Base-by-base conservation (phyloP, 78 protist genomes). In the Tieghemostelium lacteum region DNA sequence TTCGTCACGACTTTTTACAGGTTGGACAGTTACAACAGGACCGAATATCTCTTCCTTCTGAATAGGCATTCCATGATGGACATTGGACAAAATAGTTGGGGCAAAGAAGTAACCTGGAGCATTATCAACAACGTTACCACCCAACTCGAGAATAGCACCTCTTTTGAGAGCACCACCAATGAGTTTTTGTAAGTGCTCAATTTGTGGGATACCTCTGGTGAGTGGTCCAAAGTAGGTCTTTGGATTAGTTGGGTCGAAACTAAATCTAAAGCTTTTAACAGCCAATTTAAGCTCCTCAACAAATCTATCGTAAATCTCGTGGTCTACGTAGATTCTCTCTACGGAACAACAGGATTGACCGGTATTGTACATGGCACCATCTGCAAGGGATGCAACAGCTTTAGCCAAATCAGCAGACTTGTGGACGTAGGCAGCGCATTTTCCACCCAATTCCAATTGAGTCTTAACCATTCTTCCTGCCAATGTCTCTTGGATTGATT, bases 271-370 rank as follows among this genome's bases (percentile, higher is more conserved):
- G n/a, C 55, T 40, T 40, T 67, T 54, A 39, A 88, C 20, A 1
- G 45, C 86, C 14, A 75, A 31, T 31, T 66, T 77, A n/a, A 88
- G 39, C 22, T 71, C 73, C 28, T 66, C 45, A 8, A 66, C 69
- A 17, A 88, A 88, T 19, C 52, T 0, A 16, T 73, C 69, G 70
- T 88, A 66, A 54, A 88, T 71, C 57, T 77, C 75, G 26, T 74
- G 49, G 54, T 88, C 73, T 37, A 88, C 93, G 72, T 88, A 88
- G 55, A 88, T 88, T 42, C 93, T 71, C n/a, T 88, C 93, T 10
- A 88, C 93, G 1, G 93, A 88, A 42, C 93, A 88, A 52, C 93
- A 88, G n/a, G 74, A 28, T 62, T 88, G 93, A 45, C 93, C 93
- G 26, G 64, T 88, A 64, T 88, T 88, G 57, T 88, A 88, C 88